Percentiles rank a stretch among this genome's conserved stretches.
Evolutionary conservation across 2,329 filamentous ascomycete species (phyloP).

Genomic region (Alternaria panax): DNA sequence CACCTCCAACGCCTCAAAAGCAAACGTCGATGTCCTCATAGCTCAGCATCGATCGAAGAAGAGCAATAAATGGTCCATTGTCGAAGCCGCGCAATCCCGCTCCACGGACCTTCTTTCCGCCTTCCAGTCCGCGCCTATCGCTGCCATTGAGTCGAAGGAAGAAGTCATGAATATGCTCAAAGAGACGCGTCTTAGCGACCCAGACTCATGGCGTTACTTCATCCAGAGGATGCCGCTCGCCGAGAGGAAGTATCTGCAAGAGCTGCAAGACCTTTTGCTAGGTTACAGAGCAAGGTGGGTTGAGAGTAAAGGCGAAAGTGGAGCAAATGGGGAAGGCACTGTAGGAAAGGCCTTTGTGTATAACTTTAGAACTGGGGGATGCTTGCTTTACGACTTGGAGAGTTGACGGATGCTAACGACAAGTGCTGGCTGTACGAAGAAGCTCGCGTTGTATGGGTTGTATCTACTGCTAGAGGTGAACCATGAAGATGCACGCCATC

Average conservation of each 20-base stretch:
- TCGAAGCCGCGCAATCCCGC: conserved; percentile 73
- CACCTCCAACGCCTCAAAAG: conserved; percentile 35
- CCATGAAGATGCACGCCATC: no score
- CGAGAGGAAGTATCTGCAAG: conserved; percentile 81
- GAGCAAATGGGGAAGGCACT: conserved; percentile 48
- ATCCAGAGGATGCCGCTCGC: conserved; percentile 79
- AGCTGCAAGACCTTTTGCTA: conserved; percentile 79
- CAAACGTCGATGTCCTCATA: conserved; percentile 82
- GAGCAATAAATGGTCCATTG: conserved; percentile 83
- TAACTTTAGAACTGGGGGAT: conserved; percentile 85
- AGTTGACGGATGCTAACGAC: no score
- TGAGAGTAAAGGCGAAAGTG: conserved; percentile 46
- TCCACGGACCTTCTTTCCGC: conserved; percentile 70
- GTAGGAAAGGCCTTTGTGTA: conserved; percentile 84
- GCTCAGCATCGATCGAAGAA: conserved; percentile 88
- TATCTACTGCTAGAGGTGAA: no score
- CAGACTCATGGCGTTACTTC: conserved; percentile 82
- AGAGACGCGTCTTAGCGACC: conserved; percentile 76
- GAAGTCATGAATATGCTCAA: conserved; percentile 79
- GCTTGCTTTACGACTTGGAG: conserved; percentile 83
- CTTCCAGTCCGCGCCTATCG: conserved; percentile 79
- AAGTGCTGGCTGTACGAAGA: no score
- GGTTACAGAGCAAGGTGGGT: conserved; percentile 67
- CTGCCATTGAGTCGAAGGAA: conserved; percentile 88
- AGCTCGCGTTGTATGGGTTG: no score